phyloP scores from a whole-genome alignment of 2,329 filamentous ascomycete genomes.

The Capronia americana region DNA sequence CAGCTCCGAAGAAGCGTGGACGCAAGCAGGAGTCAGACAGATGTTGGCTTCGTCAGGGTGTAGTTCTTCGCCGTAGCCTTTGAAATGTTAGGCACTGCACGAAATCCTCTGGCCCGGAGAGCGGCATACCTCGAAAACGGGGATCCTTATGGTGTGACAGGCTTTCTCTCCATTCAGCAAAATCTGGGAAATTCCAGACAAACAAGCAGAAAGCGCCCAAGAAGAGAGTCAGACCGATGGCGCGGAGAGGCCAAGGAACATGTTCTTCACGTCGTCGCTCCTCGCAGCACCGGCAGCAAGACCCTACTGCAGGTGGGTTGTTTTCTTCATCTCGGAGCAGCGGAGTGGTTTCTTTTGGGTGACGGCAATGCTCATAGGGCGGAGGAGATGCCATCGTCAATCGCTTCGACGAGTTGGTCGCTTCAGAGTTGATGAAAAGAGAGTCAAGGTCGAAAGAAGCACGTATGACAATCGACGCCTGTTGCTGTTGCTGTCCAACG shows the following conservation, averaged over 20 bases:
- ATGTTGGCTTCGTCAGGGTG: constrained; percentile 38
- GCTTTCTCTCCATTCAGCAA: background rate
- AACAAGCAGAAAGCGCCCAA: background rate
- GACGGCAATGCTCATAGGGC: background rate
- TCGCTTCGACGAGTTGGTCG: background rate
- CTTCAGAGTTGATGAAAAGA: background rate
- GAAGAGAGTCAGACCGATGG: background rate
- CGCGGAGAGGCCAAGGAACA: background rate
- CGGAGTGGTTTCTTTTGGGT: constrained; percentile 7
- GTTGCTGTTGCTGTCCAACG: constrained; percentile 7
- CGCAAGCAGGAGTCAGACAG: constrained; percentile 66
- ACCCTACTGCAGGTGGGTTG: background rate
- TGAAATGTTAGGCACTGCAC: background rate
- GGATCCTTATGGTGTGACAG: background rate
- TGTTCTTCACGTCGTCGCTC: background rate
- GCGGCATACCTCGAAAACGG: constrained; percentile 2
- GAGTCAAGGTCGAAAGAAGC: background rate
- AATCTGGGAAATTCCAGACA: background rate
- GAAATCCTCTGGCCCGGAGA: background rate
- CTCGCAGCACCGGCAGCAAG: constrained; percentile 1
- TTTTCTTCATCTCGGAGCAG: constrained; percentile 11
- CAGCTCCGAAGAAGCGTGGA: constrained; percentile 68
- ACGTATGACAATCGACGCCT: background rate
- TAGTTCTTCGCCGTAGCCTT: background rate
- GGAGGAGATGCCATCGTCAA: constrained; percentile 2